Evolutionary conservation across 352 stramenopile species (phyloP).

Genomic region (Phytophthora sojae): DNA sequence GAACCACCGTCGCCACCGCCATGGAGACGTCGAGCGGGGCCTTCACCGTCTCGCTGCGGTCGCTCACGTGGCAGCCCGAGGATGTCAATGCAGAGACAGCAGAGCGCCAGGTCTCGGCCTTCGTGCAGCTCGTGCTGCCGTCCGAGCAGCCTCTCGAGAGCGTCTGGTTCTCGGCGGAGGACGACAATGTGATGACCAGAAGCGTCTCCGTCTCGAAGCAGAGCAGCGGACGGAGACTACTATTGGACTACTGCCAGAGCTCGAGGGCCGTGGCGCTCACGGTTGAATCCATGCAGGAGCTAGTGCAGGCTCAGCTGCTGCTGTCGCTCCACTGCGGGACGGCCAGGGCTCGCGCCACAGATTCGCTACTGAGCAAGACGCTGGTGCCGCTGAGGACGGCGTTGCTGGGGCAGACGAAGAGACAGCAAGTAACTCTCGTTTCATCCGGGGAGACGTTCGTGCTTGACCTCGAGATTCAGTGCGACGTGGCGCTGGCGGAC

Average conservation of each 20-base stretch:
- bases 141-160: slow-evolving; percentile 38
- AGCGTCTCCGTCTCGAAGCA: slow-evolving; percentile 36
- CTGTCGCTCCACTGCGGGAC: slow-evolving; percentile 53
- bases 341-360: slow-evolving; percentile 34
- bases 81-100: background rate
- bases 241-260: slow-evolving; percentile 58
- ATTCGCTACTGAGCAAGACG: slow-evolving; percentile 47
- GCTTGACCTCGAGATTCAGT: slow-evolving; percentile 50
- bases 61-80: slow-evolving; percentile 35
- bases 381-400: slow-evolving; percentile 44
- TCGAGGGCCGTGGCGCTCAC: slow-evolving; percentile 51
- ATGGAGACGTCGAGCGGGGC: slow-evolving; percentile 26
- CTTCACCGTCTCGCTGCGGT: slow-evolving; percentile 50
- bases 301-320: slow-evolving; percentile 47
- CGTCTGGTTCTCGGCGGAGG: slow-evolving; percentile 61
- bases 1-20: background rate
- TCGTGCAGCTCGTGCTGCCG: slow-evolving; percentile 47
- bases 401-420: slow-evolving; percentile 32
- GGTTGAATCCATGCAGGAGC: slow-evolving; percentile 41
- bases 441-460: slow-evolving; percentile 28
- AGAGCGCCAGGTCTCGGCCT: slow-evolving; percentile 43
- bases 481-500: slow-evolving; percentile 59
- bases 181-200: slow-evolving; percentile 60
- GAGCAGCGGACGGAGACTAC: background rate
- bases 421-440: slow-evolving; percentile 32